These are phyloP conservation scores for Phaseolus coccineus DNA, from an alignment of 331 rosid species.

Conservation along the genomic window DNA sequence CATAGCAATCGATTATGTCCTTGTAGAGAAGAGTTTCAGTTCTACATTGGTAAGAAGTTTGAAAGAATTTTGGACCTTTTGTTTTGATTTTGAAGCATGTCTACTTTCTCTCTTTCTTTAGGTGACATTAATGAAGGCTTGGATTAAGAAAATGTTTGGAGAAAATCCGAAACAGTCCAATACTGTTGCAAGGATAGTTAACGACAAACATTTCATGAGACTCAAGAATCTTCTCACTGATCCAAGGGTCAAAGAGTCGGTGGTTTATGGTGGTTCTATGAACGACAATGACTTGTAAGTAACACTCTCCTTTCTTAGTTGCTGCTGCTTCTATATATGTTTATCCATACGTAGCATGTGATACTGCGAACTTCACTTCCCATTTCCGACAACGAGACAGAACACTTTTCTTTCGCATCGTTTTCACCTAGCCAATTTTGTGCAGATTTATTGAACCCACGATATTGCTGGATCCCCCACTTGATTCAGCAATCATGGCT, in stretches of 20 bases:
- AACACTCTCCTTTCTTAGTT: background rate
- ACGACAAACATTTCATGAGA: conserved; percentile 59
- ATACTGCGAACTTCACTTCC: background rate
- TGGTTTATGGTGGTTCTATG: conserved; percentile 69
- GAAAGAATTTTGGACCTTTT: background rate
- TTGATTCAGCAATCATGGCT: conserved; percentile 64
- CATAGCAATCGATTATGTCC: conserved; percentile 69
- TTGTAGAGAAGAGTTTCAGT: conserved; percentile 62
- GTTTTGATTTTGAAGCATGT: background rate
- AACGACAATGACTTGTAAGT: conserved; percentile 69
- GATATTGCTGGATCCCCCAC: conserved; percentile 74
- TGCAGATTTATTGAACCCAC: conserved; percentile 83
- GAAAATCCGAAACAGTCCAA: conserved; percentile 56
- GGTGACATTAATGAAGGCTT: conserved; percentile 56
- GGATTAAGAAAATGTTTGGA: conserved; percentile 64
- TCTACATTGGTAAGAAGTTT: conserved; percentile 54
- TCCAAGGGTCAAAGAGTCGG: conserved; percentile 56
- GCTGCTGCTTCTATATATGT: background rate
- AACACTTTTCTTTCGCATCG: background rate
- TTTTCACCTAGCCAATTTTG: background rate
- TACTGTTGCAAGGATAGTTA: conserved; percentile 65
- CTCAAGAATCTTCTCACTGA: conserved; percentile 56
- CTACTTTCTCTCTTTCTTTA: conserved; percentile 29
- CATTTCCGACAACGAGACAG: background rate
- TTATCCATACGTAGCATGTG: background rate